phyloP scores from a whole-genome alignment of 805 yeast genomes.

The Yarrowia yakushimensis region DNA sequence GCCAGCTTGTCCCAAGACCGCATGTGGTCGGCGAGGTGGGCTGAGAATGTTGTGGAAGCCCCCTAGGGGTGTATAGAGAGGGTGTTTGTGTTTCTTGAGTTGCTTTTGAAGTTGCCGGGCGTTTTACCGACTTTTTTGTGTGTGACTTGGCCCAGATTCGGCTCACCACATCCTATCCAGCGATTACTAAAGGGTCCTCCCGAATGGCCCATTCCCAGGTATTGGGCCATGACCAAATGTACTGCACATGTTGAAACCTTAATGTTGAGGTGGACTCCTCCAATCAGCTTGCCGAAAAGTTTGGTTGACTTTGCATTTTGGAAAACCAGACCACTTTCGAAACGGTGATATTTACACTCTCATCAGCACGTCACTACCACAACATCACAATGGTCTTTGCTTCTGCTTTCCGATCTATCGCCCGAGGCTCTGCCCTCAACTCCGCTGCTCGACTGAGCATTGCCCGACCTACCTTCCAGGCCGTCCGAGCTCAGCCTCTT shows the following conservation, averaged over 20 bases:
- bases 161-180: background rate
- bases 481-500: conserved; percentile 10
- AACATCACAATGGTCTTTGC: conserved; percentile 25
- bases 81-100: background rate
- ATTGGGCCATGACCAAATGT: conserved; percentile 21
- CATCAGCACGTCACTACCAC: conserved; percentile 25
- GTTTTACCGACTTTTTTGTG: background rate
- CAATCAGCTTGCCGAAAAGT: conserved; percentile 22
- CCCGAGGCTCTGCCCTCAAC: conserved; percentile 26
- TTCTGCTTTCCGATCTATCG: conserved; percentile 24
- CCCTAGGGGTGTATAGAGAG: background rate
- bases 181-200: background rate
- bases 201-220: background rate
- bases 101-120: background rate
- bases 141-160: background rate
- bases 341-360: conserved; percentile 22
- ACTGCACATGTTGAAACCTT: conserved; percentile 18
- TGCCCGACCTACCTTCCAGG: conserved; percentile 23
- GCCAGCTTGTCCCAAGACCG: background rate
- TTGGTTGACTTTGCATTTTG: conserved; percentile 25
- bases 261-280: background rate
- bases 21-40: conserved; percentile 10
- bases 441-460: conserved; percentile 20
- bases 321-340: conserved; percentile 20
- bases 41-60: conserved; percentile 15